These are phyloP conservation scores for baker's yeast (Saccharomyces cerevisiae) DNA, from an alignment of 805 yeast genomes.

Conservation along the genomic window DNA sequence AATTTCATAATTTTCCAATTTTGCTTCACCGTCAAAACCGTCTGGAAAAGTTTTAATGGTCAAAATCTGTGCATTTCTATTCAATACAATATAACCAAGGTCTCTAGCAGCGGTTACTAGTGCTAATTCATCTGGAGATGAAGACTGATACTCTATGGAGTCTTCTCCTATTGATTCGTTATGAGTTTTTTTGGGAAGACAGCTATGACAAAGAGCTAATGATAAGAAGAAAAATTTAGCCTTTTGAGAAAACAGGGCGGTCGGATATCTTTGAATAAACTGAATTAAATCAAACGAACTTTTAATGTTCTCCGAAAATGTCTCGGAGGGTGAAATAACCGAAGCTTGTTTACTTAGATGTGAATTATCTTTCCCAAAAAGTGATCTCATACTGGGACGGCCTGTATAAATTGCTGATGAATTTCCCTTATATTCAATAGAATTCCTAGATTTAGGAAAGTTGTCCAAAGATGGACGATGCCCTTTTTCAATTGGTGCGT, in stretches of 20 bases:
- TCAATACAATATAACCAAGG: constrained; percentile 79
- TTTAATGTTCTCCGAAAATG: constrained; percentile 22
- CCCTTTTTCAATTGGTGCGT: not conserved
- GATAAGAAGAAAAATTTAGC: constrained; percentile 75
- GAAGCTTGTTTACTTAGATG: not conserved
- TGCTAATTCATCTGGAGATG: constrained; percentile 96
- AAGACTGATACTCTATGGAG: constrained; percentile 73
- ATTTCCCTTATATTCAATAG: constrained; percentile 37
- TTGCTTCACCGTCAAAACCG: constrained; percentile 63
- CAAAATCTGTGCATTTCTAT: constrained; percentile 51
- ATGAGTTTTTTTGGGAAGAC: constrained; percentile 57
- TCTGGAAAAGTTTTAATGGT: constrained; percentile 72
- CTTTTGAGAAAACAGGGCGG: constrained; percentile 56
- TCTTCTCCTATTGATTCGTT: constrained; percentile 30
- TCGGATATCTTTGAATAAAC: constrained; percentile 66
- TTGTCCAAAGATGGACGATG: not conserved
- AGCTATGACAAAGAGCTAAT: constrained; percentile 82
- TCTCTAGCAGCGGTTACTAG: constrained; percentile 91
- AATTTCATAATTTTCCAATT: constrained; percentile 60
- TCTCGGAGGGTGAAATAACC: not conserved
- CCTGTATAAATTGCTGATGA: constrained; percentile 39
- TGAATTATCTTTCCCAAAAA: constrained; percentile 8
- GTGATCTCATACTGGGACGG: constrained; percentile 51
- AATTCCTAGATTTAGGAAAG: constrained; percentile 17
- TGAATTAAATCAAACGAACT: constrained; percentile 60